Evolutionary conservation across 2,329 filamentous ascomycete genomes (phyloP).

Genomic region (Tolypocladium sp.): DNA sequence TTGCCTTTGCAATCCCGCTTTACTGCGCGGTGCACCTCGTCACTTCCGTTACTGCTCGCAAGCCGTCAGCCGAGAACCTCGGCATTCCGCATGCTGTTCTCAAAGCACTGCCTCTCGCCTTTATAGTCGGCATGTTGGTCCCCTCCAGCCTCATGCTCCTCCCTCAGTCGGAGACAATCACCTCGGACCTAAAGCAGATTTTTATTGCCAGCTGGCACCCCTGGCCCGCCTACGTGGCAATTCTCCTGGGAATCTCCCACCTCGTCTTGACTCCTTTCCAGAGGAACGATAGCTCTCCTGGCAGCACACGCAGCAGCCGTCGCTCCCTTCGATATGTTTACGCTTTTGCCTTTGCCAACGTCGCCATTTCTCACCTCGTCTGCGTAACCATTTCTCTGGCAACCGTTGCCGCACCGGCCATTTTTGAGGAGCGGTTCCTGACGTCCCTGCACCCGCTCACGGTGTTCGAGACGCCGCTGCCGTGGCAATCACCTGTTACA

Average conservation of each 20-base stretch:
- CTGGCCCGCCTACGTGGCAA: constrained; percentile 10
- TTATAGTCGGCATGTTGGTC: neutral
- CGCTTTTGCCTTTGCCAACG: neutral
- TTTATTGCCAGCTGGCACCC: constrained; percentile 11
- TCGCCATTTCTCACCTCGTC: neutral
- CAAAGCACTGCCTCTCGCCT: constrained; percentile 2
- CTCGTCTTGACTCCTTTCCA: neutral
- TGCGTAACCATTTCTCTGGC: neutral
- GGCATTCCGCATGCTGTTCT: constrained; percentile 7
- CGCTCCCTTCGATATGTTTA: neutral
- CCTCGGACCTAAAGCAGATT: constrained; percentile 9
- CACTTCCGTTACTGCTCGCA: constrained; percentile 3
- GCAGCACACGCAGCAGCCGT: neutral
- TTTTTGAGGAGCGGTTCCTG: constrained; percentile 4
- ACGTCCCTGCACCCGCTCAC: constrained; percentile 6
- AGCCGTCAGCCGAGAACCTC: constrained; percentile 8
- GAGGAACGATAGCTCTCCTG: neutral
- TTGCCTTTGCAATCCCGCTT: constrained; percentile 9
- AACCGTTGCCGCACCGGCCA: constrained; percentile 2
- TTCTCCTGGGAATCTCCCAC: constrained; percentile 3
- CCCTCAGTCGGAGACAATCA: constrained; percentile 1
- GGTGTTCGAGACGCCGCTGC: constrained; percentile 7
- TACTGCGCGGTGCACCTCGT: constrained; percentile 8
- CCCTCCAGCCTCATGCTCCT: neutral
- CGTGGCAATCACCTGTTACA: constrained; percentile 6